Percentiles rank a stretch among this genome's conserved stretches.
These are phyloP conservation scores for Leccinum subtestaceum DNA, from an alignment of 768 basidiomycete genomes.

Conservation along the genomic window DNA sequence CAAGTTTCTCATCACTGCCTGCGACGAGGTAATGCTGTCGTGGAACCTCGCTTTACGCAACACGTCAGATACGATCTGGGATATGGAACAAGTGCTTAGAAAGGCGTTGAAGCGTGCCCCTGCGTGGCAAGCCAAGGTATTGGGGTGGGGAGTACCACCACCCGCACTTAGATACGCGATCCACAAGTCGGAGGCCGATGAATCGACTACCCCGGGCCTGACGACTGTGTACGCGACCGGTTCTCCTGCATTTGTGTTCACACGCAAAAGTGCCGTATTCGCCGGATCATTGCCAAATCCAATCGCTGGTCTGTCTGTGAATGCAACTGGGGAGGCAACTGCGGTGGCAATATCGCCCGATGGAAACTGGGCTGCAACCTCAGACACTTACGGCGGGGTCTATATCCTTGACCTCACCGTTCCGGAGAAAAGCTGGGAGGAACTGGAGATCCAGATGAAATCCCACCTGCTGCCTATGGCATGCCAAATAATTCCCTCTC, in stretches of 20 bases:
- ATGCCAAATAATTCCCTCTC: not conserved
- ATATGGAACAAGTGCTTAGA: not conserved
- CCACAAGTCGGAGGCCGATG: not conserved
- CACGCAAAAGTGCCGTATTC: not conserved
- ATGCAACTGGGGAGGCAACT: not conserved
- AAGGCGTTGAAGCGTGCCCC: not conserved
- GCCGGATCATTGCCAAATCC: not conserved
- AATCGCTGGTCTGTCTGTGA: not conserved
- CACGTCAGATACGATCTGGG: not conserved
- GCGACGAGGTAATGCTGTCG: conserved; percentile 6
- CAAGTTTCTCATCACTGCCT: conserved; percentile 8
- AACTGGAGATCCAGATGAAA: not conserved
- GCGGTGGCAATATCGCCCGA: conserved; percentile 19
- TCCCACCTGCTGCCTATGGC: not conserved
- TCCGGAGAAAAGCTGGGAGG: conserved; percentile 5
- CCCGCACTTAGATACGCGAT: not conserved
- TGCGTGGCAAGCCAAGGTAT: conserved; percentile 3
- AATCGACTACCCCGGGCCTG: not conserved
- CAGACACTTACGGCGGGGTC: not conserved
- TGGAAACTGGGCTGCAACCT: conserved; percentile 18
- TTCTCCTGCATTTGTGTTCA: conserved; percentile 9
- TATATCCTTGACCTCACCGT: conserved; percentile 9
- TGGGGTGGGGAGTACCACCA: conserved; percentile 8
- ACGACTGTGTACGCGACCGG: not conserved
- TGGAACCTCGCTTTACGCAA: conserved; percentile 9